Evolutionary conservation across 129 eudicot genomes (phyloP).

Genomic region (Lonicera japonica): DNA sequence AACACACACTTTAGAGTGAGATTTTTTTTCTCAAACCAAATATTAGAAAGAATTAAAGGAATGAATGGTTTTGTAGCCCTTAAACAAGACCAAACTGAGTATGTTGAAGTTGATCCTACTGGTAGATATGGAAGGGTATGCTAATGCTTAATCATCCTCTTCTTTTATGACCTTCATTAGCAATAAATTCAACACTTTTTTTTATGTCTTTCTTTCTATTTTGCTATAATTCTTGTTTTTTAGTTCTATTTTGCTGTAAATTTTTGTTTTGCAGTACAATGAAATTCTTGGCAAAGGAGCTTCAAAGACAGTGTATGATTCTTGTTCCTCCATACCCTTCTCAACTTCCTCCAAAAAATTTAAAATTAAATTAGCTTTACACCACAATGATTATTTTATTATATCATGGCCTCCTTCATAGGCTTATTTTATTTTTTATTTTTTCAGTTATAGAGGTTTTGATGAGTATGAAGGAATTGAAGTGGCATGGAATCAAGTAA

Average conservation of each 20-base stretch:
- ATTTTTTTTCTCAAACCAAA: not conserved
- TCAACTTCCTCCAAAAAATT: conserved; percentile 1
- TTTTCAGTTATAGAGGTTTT: conserved; percentile 68
- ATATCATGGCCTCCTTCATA: not conserved
- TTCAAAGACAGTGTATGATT: conserved; percentile 81
- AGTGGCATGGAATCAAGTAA: conserved; percentile 97
- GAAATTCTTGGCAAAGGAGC: conserved; percentile 95
- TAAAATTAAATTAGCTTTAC: not conserved
- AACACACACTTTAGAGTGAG: not conserved
- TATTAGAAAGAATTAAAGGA: not conserved
- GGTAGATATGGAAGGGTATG: conserved; percentile 96
- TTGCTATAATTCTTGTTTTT: not conserved
- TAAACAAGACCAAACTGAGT: conserved; percentile 55
- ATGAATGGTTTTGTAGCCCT: conserved; percentile 48
- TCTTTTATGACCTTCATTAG: not conserved
- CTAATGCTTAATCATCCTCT: not conserved
- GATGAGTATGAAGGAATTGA: conserved; percentile 97
- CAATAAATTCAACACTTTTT: not conserved
- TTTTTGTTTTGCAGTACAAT: conserved; percentile 46
- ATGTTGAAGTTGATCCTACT: conserved; percentile 90
- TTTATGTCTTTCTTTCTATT: not conserved
- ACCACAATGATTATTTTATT: not conserved
- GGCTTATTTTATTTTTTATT: conserved; percentile 1
- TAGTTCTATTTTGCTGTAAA: not conserved
- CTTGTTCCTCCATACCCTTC: conserved; percentile 7